These are phyloP conservation scores for Gaultheria prostrata DNA, from an alignment of 148 eudicot genomes.

Conservation along the genomic window DNA sequence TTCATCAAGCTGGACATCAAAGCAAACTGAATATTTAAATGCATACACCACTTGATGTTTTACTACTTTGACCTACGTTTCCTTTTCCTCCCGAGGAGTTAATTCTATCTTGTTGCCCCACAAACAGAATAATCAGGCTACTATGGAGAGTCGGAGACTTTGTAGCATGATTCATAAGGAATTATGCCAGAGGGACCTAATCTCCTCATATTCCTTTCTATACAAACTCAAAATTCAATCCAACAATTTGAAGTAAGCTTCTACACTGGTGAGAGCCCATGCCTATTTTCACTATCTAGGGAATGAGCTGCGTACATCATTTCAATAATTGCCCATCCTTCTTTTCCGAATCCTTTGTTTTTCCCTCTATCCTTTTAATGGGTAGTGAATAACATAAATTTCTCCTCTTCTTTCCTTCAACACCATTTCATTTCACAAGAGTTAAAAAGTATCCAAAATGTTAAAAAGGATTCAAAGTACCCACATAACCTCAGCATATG, in stretches of 20 bases:
- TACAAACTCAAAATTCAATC: background rate
- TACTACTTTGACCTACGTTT: background rate
- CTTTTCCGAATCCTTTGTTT: background rate
- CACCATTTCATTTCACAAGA: background rate
- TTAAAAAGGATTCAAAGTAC: background rate
- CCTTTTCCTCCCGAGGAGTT: background rate
- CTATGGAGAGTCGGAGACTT: background rate
- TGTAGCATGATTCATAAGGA: background rate
- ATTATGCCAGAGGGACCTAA: background rate
- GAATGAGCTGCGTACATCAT: background rate
- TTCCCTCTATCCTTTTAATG: background rate
- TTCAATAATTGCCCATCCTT: background rate
- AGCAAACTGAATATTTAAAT: background rate
- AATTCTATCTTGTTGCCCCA: background rate
- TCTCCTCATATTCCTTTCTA: background rate
- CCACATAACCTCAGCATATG: background rate
- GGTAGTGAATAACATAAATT: background rate
- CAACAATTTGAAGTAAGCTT: background rate
- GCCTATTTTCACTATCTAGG: background rate
- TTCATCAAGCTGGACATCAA: constrained; percentile 1
- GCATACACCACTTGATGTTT: background rate
- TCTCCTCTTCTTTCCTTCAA: too few species aligned
- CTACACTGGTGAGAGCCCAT: background rate
- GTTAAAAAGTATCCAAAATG: background rate
- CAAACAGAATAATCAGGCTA: background rate